Base-by-base conservation (phyloP, 257 asterid species). In the Parsonsia alboflavescens region DNA sequence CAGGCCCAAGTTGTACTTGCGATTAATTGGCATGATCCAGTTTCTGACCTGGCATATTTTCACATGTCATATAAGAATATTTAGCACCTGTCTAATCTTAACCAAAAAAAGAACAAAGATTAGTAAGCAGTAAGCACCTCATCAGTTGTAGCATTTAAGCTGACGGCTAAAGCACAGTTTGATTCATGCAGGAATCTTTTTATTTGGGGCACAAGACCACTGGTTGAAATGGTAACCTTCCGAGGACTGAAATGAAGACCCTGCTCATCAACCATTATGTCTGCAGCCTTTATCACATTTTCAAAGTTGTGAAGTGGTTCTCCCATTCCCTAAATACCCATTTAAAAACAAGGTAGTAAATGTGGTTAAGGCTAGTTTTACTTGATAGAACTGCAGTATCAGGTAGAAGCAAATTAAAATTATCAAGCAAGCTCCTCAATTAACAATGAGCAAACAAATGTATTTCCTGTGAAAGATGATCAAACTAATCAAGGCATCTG, bases 21-120 rank as follows among this genome's bases (percentile, higher is more conserved):
- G 98, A 80, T 95, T 95, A 79, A 95, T 90, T 15, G 99, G 99
- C 99, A 92, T 95, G 77, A 95, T 86, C 99, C 99, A 95, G 78
- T 89, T 89, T 83, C 99, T 88, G 78, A 92, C 93, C 99, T 95
- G 92, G 79, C 77, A 63, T 19, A 42, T 59, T 65, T 64, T 15
- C 42, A 76, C 21, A 52, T 22, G 36, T 39, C 52, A 74, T 39
- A 77, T 52, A 26, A 17, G n/a, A 45, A 16, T 42, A 28, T 41
- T 15, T 50, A 41, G 0, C 67, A 65, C 39, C 30, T 36, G 7
- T 21, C 41, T 61, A 30, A 0, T 59, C 28, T 59, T 24, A 59
- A 59, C 9, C 6, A 21, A 54, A 5, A 10, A 7, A 21, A 64
- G 21, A 13, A 68, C 36, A 22, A 44, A 45, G 28, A 44, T 17